Conservation (phyloP, 768 basidiomycete genomes). For the Porphyrellus cyaneotinctus region DNA sequence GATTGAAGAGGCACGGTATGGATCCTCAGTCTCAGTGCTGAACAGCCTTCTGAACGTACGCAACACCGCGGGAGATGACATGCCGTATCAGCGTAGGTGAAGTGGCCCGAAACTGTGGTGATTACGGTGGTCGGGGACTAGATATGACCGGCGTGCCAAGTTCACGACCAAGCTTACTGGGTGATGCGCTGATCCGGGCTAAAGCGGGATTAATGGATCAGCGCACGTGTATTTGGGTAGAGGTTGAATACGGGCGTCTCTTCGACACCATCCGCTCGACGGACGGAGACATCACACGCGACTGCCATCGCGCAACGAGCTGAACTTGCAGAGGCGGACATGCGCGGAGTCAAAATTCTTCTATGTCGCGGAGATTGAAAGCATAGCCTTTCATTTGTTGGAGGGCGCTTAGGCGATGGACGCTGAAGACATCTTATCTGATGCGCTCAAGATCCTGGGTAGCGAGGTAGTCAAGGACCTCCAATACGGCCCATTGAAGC, state of each 20-base stretch:
- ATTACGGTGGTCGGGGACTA: background rate
- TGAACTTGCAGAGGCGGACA: too few relatives aligned
- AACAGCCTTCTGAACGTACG: background rate
- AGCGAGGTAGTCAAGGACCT: slow-evolving; percentile 43
- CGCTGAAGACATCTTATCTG: slow-evolving; percentile 49
- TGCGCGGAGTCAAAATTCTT: slow-evolving; percentile 10
- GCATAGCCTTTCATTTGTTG: background rate
- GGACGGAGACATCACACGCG: background rate
- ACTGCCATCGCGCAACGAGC: too few relatives aligned
- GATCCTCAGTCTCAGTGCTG: background rate
- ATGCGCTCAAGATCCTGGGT: slow-evolving; percentile 50
- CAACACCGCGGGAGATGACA: slow-evolving; percentile 8
- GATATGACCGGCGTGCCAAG: background rate
- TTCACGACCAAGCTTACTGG: background rate
- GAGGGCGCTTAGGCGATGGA: slow-evolving; percentile 5
- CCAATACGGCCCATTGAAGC: slow-evolving; percentile 48
- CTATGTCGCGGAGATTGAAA: slow-evolving; percentile 27
- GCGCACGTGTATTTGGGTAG: background rate
- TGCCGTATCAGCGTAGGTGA: slow-evolving; percentile 10
- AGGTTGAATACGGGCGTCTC: background rate
- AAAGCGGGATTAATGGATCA: slow-evolving; percentile 2
- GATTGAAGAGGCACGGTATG: background rate
- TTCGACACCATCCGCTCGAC: background rate
- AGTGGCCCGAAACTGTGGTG: background rate
- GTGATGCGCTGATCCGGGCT: background rate